Base-by-base conservation (phyloP, 495 filamentous ascomycete genomes). In the Aspergillus incahuasiensis region DNA sequence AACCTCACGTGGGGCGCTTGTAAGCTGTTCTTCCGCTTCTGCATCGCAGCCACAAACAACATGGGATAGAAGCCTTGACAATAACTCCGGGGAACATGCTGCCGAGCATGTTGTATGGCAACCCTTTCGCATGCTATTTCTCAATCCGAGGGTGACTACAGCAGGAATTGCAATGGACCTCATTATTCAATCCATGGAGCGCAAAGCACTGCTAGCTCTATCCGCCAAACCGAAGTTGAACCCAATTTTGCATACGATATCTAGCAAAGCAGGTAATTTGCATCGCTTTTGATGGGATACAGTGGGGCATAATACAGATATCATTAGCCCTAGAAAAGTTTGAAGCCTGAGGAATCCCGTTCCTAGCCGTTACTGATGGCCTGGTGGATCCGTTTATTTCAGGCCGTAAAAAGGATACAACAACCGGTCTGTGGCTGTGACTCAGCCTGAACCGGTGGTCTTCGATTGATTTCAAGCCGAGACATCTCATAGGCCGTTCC, bases 311-410 rank as follows among this genome's bases (percentile, higher is more conserved):
- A 32, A 20, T 44, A 9, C 18, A 19, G 25, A 46, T 54, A 24
- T 54, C 25, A 16, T 54, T 47, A 54, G 52, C 45, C 20, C 21
- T 6, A 46, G 28, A 46, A 46, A 54, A 43, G 32, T 51, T 40
- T 16, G 38, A 40, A 18, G 3, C 20, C 9, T 20, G 40, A 11
- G 40, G 28, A 7, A 5, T 25, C 44, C 53, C 54, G 54, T 56
- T 30, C 46, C 46, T 50, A 56, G 39, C 54, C 54, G 46, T 25
- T 32, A 11, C 34, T 38, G 41, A 30, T 5, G 5, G 9, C 25
- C 32, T 21, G 21, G 54, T 50, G 54, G 45, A 45, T 49, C 28
- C 39, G 28, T 50, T 56, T 44, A 50, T 50, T 56, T 56, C 54
- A 56, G 54, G 38, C 8, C 32, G 12, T 56, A 49, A 41, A 18